Percentiles rank a stretch among this genome's conserved stretches.
Evolutionary conservation across 257 asterid genomes (phyloP).

Genomic region (Eustoma russellianum): DNA sequence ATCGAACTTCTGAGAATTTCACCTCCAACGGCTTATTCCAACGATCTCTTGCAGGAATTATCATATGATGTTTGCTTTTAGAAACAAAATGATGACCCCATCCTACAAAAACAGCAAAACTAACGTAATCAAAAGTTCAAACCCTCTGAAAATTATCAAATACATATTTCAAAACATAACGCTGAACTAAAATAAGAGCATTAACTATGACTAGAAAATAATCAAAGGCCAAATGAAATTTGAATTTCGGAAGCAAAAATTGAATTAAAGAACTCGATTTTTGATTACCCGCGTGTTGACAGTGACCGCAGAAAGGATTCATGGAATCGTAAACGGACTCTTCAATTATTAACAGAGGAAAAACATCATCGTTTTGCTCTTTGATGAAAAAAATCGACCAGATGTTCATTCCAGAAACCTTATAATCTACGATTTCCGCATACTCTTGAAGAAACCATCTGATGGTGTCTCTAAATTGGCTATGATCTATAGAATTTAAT

Average conservation of each 20-base stretch:
- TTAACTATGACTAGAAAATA: not conserved
- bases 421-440: conserved; percentile 35
- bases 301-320: conserved; percentile 52
- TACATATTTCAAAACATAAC: not conserved
- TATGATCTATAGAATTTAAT: conserved; percentile 18
- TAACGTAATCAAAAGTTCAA: not conserved
- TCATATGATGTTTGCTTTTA: conserved; percentile 55
- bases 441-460: conserved; percentile 39
- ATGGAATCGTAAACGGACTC: conserved; percentile 47
- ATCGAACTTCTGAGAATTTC: conserved; percentile 25
- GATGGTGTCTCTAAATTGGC: conserved; percentile 52
- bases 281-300: conserved; percentile 59
- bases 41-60: conserved; percentile 43
- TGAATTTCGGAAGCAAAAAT: not conserved
- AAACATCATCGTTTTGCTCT: conserved; percentile 26
- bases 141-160: not conserved
- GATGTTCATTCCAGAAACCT: conserved; percentile 38
- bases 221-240: not conserved
- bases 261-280: not conserved
- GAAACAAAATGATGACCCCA: conserved; percentile 95
- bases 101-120: conserved; percentile 23
- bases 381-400: conserved; percentile 42
- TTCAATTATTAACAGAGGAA: conserved; percentile 51
- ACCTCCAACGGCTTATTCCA: conserved; percentile 36
- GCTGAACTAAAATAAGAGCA: not conserved